These are phyloP conservation scores for Kazachstania bromeliacearum DNA, from an alignment of 805 yeast species.

Conservation along the genomic window DNA sequence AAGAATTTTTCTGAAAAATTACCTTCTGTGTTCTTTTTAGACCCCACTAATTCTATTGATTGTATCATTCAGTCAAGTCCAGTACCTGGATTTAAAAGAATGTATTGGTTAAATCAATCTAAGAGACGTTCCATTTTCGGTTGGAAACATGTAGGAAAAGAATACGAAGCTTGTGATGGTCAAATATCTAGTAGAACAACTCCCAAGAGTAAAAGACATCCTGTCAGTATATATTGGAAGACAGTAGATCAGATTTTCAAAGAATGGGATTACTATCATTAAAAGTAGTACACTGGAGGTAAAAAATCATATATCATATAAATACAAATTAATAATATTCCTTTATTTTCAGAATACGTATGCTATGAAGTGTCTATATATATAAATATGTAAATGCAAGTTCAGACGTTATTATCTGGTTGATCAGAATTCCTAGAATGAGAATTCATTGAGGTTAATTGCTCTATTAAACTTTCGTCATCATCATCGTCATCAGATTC, in stretches of 20 bases:
- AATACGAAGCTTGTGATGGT: conserved; percentile 12
- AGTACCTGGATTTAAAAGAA: conserved; percentile 24
- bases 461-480: too few species aligned
- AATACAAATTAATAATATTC: not conserved
- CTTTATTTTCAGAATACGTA: too few species aligned
- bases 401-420: too few species aligned
- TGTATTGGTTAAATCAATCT: conserved; percentile 27
- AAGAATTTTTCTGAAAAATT: conserved; percentile 12
- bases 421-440: too few species aligned
- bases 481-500: conserved; percentile 29
- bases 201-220: conserved; percentile 21
- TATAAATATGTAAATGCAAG: too few species aligned
- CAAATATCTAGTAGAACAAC: conserved; percentile 21
- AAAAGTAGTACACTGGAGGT: too few species aligned
- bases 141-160: conserved; percentile 19
- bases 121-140: conserved; percentile 18
- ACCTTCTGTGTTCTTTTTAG: conserved; percentile 16
- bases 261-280: conserved; percentile 20
- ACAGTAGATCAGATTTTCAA: conserved; percentile 21
- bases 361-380: too few species aligned
- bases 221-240: conserved; percentile 17
- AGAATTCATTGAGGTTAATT: too few species aligned
- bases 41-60: conserved; percentile 18
- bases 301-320: too few species aligned
- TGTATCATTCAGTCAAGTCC: conserved; percentile 22